Conservation (phyloP, 768 basidiomycete genomes). For the Crepidotus variabilis region DNA sequence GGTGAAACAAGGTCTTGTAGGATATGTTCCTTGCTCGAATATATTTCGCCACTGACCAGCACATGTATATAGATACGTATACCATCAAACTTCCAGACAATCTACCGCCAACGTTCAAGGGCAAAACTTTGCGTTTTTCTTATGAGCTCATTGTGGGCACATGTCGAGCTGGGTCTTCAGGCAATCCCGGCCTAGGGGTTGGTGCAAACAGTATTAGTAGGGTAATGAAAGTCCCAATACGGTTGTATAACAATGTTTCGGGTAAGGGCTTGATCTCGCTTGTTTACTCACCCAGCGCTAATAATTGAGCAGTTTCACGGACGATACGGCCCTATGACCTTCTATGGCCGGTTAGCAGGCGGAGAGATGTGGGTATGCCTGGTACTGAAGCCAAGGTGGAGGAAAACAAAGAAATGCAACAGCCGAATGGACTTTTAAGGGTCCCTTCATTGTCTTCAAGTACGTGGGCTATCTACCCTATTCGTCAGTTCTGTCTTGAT, state of each 20-base stretch:
- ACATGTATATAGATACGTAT: constrained; percentile 64
- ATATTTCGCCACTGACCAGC: not conserved
- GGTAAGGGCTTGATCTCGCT: constrained; percentile 39
- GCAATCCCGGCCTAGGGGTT: constrained; percentile 26
- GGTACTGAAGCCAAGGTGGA: constrained; percentile 36
- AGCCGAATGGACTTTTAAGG: constrained; percentile 12
- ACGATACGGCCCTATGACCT: constrained; percentile 73
- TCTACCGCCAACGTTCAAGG: constrained; percentile 88
- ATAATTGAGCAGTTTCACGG: constrained; percentile 39
- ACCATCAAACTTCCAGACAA: constrained; percentile 68
- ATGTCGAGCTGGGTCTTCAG: constrained; percentile 53
- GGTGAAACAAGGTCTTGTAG: constrained; percentile 83
- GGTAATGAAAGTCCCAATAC: constrained; percentile 88
- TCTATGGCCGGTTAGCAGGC: constrained; percentile 66
- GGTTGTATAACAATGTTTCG: constrained; percentile 84
- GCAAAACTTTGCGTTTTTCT: constrained; percentile 78
- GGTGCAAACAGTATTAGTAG: constrained; percentile 56
- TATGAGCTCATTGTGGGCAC: constrained; percentile 91
- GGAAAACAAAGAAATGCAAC: constrained; percentile 23
- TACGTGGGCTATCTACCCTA: constrained; percentile 13
- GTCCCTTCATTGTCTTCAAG: constrained; percentile 19
- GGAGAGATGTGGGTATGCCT: constrained; percentile 27
- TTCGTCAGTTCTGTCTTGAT: not conserved
- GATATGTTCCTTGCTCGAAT: constrained; percentile 24
- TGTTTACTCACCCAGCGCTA: too few relatives aligned